phyloP scores from a whole-genome alignment of 768 basidiomycete species.

The Pulveroboletus ravenelii region DNA sequence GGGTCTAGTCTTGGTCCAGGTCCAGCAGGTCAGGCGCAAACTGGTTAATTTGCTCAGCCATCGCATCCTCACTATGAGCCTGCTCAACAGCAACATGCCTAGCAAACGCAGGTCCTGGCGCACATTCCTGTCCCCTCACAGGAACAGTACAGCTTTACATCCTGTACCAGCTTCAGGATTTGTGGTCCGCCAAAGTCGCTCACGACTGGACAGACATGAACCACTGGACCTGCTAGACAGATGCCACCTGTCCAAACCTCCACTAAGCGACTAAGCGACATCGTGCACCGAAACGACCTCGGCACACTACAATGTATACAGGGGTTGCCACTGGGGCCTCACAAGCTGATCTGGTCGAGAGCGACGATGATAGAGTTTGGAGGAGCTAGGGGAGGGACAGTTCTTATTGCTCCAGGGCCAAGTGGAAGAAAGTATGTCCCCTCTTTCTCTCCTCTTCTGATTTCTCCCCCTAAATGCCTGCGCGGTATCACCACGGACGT shows the following conservation, averaged over 20 bases:
- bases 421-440: conserved; percentile 27
- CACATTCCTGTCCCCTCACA: conserved; percentile 3
- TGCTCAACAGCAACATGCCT: conserved; percentile 13
- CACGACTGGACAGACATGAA: background rate
- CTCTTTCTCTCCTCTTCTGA: background rate
- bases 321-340: background rate
- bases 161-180: background rate
- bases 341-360: conserved; percentile 10
- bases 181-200: background rate
- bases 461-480: background rate
- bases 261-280: conserved; percentile 20
- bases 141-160: conserved; percentile 10
- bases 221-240: background rate
- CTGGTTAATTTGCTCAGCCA: background rate
- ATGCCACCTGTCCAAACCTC: conserved; percentile 7
- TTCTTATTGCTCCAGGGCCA: conserved; percentile 10
- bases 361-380: conserved; percentile 24
- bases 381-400: conserved; percentile 6
- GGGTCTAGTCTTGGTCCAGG: background rate
- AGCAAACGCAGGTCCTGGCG: background rate
- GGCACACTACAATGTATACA: conserved; percentile 1
- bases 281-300: conserved; percentile 21
- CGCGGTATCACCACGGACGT: background rate
- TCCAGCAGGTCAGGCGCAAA: background rate
- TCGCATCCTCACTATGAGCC: background rate